phyloP scores from a whole-genome alignment of 305 asterid genomes.

The Rubia tinctorum region DNA sequence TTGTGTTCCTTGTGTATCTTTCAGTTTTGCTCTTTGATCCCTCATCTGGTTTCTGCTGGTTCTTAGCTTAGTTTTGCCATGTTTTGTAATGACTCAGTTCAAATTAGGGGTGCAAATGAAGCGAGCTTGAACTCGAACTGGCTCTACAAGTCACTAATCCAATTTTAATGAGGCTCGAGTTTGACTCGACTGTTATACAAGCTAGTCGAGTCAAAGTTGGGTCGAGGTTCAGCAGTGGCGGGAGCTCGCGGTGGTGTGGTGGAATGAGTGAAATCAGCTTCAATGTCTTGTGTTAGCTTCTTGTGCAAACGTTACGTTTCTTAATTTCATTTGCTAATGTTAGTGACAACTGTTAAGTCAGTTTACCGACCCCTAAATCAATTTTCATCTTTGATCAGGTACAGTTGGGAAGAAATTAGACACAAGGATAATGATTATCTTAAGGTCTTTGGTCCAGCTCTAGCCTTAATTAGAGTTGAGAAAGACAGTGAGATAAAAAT shows the following conservation, averaged over 20 bases:
- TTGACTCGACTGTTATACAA: too few relatives aligned
- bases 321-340: neutral
- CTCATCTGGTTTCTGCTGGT: neutral
- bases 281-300: too few relatives aligned
- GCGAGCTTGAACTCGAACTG: neutral
- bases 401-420: neutral
- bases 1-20: neutral
- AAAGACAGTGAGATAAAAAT: neutral
- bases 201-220: too few relatives aligned
- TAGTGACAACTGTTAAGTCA: neutral
- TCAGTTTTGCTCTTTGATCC: neutral
- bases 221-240: too few relatives aligned
- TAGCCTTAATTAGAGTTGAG: neutral
- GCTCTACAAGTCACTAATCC: neutral
- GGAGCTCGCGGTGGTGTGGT: too few relatives aligned
- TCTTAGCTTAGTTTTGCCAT: neutral
- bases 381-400: neutral
- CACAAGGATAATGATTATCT: neutral
- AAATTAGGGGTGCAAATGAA: neutral
- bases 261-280: too few relatives aligned
- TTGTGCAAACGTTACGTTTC: too few relatives aligned
- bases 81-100: neutral
- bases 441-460: neutral
- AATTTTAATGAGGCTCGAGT: too few relatives aligned
- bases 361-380: neutral